Base-by-base conservation (phyloP, 2,329 filamentous ascomycete species). In the Aspergillus costaricaensis region DNA sequence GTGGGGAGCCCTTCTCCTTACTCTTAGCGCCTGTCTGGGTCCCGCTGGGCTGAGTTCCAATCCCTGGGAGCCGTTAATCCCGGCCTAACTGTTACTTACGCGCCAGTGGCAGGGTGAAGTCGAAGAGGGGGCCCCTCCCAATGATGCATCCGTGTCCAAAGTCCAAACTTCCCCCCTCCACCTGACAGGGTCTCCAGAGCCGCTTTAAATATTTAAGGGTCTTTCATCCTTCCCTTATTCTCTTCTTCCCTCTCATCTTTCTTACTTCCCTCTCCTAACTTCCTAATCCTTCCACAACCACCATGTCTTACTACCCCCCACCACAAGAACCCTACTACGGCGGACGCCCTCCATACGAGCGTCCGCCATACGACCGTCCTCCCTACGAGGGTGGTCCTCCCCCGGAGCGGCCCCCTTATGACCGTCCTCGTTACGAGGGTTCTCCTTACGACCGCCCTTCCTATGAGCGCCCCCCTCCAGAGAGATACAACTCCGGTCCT, bases 341-440 rank as follows among this genome's bases (percentile, higher is more conserved):
- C 14, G 50, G 44, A 21, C 30, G 25, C 8, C 55, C 47, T 8
- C 25, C 47, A 2, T 50, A 70, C 69, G 68, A 60, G 66, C 27
- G 71, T 67, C 67, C 56, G 49, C 44, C 44, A 15, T 49, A 70
- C 70, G 68, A 60, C 66, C 27, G 71, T 67, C 67, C 56, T 52
- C 36, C 53, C 49, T 69, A 66, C 55, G 62, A 53, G 59, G 25
- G 60, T 62, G 21, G 43, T 23, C 25, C 50, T 57, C 53, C 50
- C 27, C 62, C 57, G 23, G 58, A 62, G n/a, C 51, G 55, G 8
- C 54, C 63, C 15, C 63, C 50, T 3, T 61, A 64, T 25, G 57
- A 62, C 6, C 30, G 52, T 15, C 51, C 62, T 10, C 53, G 38
- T 12, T 61, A 61, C 52, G 48, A 60, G 21, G 38, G 39, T 21